These are phyloP conservation scores for Metarhizium brunneum DNA, from an alignment of 2,329 filamentous ascomycete genomes.

Conservation along the genomic window DNA sequence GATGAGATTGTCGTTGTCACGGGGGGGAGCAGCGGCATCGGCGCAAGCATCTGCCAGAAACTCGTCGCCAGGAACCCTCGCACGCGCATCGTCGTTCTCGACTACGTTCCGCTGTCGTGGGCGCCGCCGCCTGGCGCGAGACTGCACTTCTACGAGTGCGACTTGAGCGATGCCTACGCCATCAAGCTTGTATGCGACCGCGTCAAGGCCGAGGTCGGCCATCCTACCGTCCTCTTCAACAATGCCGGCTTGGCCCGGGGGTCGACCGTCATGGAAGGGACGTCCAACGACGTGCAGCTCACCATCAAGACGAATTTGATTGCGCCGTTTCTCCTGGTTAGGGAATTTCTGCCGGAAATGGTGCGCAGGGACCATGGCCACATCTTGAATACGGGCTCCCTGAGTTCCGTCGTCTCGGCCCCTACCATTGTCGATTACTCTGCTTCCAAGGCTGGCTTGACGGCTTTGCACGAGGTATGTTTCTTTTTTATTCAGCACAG, in stretches of 20 bases:
- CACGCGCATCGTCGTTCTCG: slow-evolving; percentile 23
- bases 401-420: slow-evolving; percentile 44
- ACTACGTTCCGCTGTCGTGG: slow-evolving; percentile 22
- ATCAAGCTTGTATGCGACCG: slow-evolving; percentile 18
- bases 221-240: slow-evolving; percentile 28
- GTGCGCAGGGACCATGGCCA: slow-evolving; percentile 50
- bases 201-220: slow-evolving; percentile 23
- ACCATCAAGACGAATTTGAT: slow-evolving; percentile 39
- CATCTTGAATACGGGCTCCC: slow-evolving; percentile 51
- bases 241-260: slow-evolving; percentile 24
- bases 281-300: slow-evolving; percentile 18
- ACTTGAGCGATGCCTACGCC: slow-evolving; percentile 22
- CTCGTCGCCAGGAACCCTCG: slow-evolving; percentile 15
- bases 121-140: slow-evolving; percentile 9
- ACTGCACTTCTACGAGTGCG: slow-evolving; percentile 24
- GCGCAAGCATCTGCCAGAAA: slow-evolving; percentile 20
- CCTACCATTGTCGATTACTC: slow-evolving; percentile 52
- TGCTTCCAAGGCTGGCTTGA: slow-evolving; percentile 38
- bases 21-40: slow-evolving; percentile 30
- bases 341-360: slow-evolving; percentile 54
- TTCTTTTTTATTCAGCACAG: too few relatives aligned
- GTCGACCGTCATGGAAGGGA: slow-evolving; percentile 18
- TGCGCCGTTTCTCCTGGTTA: slow-evolving; percentile 46
- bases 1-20: slow-evolving; percentile 30
- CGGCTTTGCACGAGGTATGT: slow-evolving; percentile 17